Percentiles rank a stretch among this genome's conserved stretches.
Conservation (phyloP, 208 protist species). For the Wallacemonas collosoma region DNA sequence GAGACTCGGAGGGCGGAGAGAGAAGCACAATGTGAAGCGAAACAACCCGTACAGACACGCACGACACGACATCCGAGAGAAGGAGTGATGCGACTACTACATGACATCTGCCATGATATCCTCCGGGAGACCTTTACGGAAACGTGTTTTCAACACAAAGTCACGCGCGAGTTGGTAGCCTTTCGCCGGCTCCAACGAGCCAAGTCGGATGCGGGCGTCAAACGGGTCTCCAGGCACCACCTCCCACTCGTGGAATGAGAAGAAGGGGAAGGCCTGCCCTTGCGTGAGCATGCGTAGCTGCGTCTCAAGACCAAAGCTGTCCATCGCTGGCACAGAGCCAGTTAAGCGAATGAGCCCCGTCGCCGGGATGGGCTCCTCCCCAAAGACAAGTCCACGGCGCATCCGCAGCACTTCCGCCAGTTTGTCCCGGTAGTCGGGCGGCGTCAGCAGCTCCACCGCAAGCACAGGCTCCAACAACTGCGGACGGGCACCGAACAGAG, state of each 20-base stretch:
- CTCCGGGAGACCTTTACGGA: slow-evolving; percentile 94
- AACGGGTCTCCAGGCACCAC: slow-evolving; percentile 98
- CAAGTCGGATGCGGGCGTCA: slow-evolving; percentile 95
- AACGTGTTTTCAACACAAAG: slow-evolving; percentile 99
- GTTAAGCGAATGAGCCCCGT: slow-evolving; percentile 96
- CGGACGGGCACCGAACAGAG: slow-evolving; percentile 95
- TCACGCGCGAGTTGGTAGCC: slow-evolving; percentile 97
- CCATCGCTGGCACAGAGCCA: slow-evolving; percentile 96
- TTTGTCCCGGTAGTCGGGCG: slow-evolving; percentile 80
- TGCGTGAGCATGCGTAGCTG: slow-evolving; percentile 97
- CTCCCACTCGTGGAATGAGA: slow-evolving; percentile 97
- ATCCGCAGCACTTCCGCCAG: slow-evolving; percentile 89
- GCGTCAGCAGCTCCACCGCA: slow-evolving; percentile 93
- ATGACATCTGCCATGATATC: slow-evolving; percentile 56
- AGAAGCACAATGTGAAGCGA: no score
- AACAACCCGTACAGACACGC: no score
- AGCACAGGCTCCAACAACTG: slow-evolving; percentile 99
- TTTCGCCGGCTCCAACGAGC: slow-evolving; percentile 95
- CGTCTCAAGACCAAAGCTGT: slow-evolving; percentile 99
- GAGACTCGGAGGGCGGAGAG: no score
- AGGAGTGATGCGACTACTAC: not conserved
- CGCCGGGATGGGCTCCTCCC: slow-evolving; percentile 94
- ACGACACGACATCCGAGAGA: no score
- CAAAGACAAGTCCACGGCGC: slow-evolving; percentile 92
- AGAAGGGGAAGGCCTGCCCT: slow-evolving; percentile 94